phyloP scores from a whole-genome alignment of 2,329 filamentous ascomycete genomes.

The Arachnomyces sp. region DNA sequence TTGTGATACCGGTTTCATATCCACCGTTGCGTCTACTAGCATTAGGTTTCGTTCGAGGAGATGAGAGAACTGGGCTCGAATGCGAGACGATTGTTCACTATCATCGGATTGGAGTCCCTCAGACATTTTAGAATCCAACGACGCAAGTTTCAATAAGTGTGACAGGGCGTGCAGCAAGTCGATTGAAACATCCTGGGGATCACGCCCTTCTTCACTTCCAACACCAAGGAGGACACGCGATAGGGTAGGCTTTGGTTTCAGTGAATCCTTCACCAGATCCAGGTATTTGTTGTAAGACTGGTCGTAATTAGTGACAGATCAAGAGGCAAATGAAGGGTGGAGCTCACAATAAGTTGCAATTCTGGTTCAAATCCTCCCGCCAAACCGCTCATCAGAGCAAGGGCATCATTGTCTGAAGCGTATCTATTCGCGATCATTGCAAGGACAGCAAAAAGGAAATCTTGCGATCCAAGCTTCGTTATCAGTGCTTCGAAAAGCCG shows the following conservation, averaged over 20 bases:
- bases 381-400: slow-evolving; percentile 68
- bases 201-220: slow-evolving; percentile 42
- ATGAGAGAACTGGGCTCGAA: slow-evolving; percentile 61
- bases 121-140: slow-evolving; percentile 33
- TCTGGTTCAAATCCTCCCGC: slow-evolving; percentile 64
- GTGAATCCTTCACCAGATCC: slow-evolving; percentile 65
- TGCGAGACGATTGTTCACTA: slow-evolving; percentile 54
- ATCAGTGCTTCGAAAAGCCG: slow-evolving; percentile 78
- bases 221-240: slow-evolving; percentile 65
- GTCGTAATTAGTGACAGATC: slow-evolving; percentile 10
- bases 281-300: slow-evolving; percentile 71
- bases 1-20: slow-evolving; percentile 28
- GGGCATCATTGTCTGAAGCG: slow-evolving; percentile 63
- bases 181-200: slow-evolving; percentile 33
- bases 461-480: slow-evolving; percentile 73
- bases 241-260: slow-evolving; percentile 65
- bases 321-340: background rate
- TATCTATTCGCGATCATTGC: slow-evolving; percentile 90
- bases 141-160: slow-evolving; percentile 34
- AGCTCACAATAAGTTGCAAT: slow-evolving; percentile 55
- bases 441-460: slow-evolving; percentile 81
- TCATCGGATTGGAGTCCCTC: slow-evolving; percentile 28
- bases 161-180: slow-evolving; percentile 36
- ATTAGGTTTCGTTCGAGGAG: slow-evolving; percentile 59
- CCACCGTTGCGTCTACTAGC: slow-evolving; percentile 50